Evolutionary conservation across 2,329 filamentous ascomycete species (phyloP), one percentile per base, ranked within the genome.

Genomic region (Penicillium capsulatum): DNA sequence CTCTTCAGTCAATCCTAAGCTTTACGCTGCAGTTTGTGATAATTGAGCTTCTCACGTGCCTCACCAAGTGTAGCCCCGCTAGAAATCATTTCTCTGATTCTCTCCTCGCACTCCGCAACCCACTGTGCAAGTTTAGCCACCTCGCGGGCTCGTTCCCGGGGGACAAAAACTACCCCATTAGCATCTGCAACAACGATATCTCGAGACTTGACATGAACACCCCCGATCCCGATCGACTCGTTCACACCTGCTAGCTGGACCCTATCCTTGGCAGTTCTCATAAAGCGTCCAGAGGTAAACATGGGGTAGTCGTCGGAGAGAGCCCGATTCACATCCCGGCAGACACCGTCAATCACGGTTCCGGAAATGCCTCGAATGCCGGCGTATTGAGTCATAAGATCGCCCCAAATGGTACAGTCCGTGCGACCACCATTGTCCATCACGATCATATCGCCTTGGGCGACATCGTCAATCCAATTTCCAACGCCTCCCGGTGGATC

Each of bases 301-400:
- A 63, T 17, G 1, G 58, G 59, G 26, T 62, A 61, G 7, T 49
- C 41, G 31, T 61, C 57, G 2, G 30, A 31, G 13, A 63, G 48
- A 1, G 57, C 60, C 16, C 53, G 50, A 35, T 53, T 57, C 4
- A 63, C 57, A 34, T 63, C 59, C 1, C 60, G 58, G 17, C 60
- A 63, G 2, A 61, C 58, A 2, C 59, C 58, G 26, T 62, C 59
- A 4, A 63, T 62, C 4, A 61, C 60, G 1, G 60, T 49, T n/a
- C 58, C 59, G n/a, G 55, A 53, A 38, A 62, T 53, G 4, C 50
- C 55, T 29, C 55, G 50, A 2, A 61, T 20, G 3, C 58, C 55
- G 2, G 60, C 58, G 13, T 63, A 64, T 38, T 64, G 58, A 0
- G 61, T 64, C 59, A 64, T 63, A 1, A 63, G 64, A 37, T 64